Evolutionary conservation across 2,329 filamentous ascomycete species (phyloP).

Genomic region (Plenodomus biglobosus): DNA sequence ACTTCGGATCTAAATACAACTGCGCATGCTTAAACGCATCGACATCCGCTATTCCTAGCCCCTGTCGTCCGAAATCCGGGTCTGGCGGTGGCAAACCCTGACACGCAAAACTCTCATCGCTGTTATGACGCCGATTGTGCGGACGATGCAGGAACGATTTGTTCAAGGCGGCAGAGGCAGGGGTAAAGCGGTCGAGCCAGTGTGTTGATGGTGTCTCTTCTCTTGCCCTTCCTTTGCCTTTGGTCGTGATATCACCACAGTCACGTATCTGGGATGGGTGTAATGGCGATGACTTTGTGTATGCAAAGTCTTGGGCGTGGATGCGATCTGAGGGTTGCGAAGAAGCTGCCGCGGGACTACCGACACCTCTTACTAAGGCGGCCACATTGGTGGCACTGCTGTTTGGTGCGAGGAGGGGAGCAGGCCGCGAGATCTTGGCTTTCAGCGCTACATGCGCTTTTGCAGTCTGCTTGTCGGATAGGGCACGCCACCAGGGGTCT

Average conservation of each 20-base stretch:
- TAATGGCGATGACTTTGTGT: not conserved
- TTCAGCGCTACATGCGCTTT: conserved; percentile 16
- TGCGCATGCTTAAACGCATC: not conserved
- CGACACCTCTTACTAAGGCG: conserved; percentile 14
- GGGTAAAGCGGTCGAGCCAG: conserved; percentile 13
- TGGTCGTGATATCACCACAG: not conserved
- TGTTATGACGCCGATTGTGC: conserved; percentile 11
- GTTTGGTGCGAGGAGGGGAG: conserved; percentile 12
- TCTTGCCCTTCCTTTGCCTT: conserved; percentile 1
- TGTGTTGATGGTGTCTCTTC: conserved; percentile 4
- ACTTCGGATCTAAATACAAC: not conserved
- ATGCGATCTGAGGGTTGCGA: conserved; percentile 5
- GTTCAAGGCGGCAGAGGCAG: conserved; percentile 2
- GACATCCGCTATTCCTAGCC: not conserved
- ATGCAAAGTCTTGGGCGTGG: not conserved
- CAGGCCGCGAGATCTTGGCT: conserved; percentile 25
- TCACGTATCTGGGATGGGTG: not conserved
- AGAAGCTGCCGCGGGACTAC: conserved; percentile 13
- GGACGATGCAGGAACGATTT: conserved; percentile 4
- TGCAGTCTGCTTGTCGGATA: conserved; percentile 1
- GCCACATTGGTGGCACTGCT: conserved; percentile 15
- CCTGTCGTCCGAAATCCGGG: not conserved
- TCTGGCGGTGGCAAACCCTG: conserved; percentile 7
- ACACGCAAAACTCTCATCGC: conserved; percentile 26
- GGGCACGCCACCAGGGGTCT: conserved; percentile 6